Evolutionary conservation across 106 monocot genomes (phyloP).

Genomic region (Dioscorea zingiberensis): DNA sequence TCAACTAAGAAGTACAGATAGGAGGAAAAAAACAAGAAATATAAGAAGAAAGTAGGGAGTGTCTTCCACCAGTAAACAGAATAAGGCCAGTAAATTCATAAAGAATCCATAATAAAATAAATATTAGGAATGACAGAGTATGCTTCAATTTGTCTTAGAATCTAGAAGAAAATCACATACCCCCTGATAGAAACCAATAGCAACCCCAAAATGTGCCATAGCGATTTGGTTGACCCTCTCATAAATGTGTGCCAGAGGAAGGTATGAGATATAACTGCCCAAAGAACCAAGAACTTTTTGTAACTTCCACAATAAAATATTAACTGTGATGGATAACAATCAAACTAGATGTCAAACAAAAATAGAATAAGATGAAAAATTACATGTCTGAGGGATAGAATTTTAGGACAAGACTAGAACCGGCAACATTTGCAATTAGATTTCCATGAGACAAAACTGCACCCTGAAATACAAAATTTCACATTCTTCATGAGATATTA

Average conservation of each 20-base stretch:
- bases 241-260: conserved; percentile 97
- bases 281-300: not conserved
- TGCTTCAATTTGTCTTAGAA: too few species aligned
- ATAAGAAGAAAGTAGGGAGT: too few species aligned
- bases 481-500: not conserved
- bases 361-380: conserved; percentile 24
- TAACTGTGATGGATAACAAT: not conserved
- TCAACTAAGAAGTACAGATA: too few species aligned
- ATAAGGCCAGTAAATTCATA: too few species aligned
- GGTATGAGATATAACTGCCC: conserved; percentile 88
- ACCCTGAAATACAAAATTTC: conserved; percentile 42
- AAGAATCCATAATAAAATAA: too few species aligned
- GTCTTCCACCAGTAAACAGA: too few species aligned
- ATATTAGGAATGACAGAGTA: too few species aligned
- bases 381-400: conserved; percentile 82
- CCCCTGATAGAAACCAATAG: conserved; percentile 98
- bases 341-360: not conserved
- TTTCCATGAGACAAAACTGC: conserved; percentile 74
- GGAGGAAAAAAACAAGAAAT: too few species aligned
- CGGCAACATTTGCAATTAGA: conserved; percentile 87
- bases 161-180: conserved; percentile 16
- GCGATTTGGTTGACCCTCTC: conserved; percentile 78
- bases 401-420: conserved; percentile 24
- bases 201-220: conserved; percentile 59
- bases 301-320: not conserved